These are phyloP conservation scores for Citrullus amarus DNA, from an alignment of 306 rosid species.

Conservation along the genomic window DNA sequence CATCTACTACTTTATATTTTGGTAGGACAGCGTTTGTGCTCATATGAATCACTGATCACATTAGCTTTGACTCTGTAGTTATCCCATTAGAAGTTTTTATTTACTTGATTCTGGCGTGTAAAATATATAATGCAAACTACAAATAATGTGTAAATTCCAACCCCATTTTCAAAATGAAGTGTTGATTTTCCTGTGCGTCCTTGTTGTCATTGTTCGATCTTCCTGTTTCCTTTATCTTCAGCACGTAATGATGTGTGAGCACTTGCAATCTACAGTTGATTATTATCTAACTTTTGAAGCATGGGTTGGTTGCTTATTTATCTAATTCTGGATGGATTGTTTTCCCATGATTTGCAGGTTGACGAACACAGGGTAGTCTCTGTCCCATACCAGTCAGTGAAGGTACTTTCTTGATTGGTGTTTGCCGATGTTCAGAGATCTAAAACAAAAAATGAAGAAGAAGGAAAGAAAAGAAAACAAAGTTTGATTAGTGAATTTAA, in stretches of 20 bases:
- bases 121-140: neutral
- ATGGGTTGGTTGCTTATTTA: neutral
- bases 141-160: neutral
- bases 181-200: neutral
- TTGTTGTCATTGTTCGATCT: neutral
- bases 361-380: conserved; percentile 78
- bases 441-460: too few relatives aligned
- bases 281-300: neutral
- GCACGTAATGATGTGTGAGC: neutral
- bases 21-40: neutral
- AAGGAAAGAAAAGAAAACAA: neutral
- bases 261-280: neutral
- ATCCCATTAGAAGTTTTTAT: neutral
- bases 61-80: neutral
- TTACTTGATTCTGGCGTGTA: neutral
- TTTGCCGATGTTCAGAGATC: neutral
- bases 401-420: conserved; percentile 33
- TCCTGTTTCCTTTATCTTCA: neutral
- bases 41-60: neutral
- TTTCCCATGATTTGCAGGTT: conserved; percentile 41
- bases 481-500: neutral
- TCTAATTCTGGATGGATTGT: conserved; percentile 13
- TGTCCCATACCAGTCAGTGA: conserved; percentile 67
- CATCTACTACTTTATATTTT: conserved; percentile 4
- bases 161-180: neutral